A percentile compares a stretch with the other conserved stretches of the same genome.
Evolutionary conservation across 495 filamentous ascomycete species (phyloP).

Genomic region (Endocarpon pusillum): DNA sequence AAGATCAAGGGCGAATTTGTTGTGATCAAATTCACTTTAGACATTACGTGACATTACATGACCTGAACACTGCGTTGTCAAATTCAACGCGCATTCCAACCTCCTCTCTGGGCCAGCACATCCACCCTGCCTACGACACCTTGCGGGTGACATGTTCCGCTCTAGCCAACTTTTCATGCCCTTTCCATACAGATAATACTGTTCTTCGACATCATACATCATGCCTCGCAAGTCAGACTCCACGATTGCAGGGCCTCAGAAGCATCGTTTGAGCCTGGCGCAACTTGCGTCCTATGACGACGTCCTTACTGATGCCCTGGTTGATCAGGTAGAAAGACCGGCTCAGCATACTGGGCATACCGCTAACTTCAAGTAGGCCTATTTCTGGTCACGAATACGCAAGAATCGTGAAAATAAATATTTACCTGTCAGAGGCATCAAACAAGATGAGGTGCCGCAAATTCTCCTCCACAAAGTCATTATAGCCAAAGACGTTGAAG

Average conservation of each 20-base stretch:
- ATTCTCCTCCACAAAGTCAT: conserved; percentile 67
- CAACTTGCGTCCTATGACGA: conserved; percentile 92
- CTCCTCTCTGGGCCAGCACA: too few relatives aligned
- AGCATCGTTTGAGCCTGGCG: conserved; percentile 57
- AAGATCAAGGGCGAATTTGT: too few relatives aligned
- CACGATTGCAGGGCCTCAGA: neutral
- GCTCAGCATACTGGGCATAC: conserved; percentile 1
- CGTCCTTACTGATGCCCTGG: conserved; percentile 83
- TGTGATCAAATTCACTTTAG: too few relatives aligned
- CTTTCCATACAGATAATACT: too few relatives aligned
- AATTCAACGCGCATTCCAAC: too few relatives aligned
- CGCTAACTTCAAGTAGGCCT: conserved; percentile 41
- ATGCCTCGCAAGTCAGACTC: conserved; percentile 1
- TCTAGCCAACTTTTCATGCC: too few relatives aligned
- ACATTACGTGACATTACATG: too few relatives aligned
- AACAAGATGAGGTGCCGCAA: conserved; percentile 60
- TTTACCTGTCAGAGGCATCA: conserved; percentile 61
- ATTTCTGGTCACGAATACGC: conserved; percentile 87
- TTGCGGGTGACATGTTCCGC: too few relatives aligned
- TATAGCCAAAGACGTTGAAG: conserved; percentile 47
- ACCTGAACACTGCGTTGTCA: too few relatives aligned
- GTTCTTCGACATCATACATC: too few relatives aligned
- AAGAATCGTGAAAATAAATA: conserved; percentile 89
- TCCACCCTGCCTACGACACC: too few relatives aligned
- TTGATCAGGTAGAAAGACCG: conserved; percentile 64